Percentiles rank a stretch among this genome's conserved stretches.
phyloP scores from a whole-genome alignment of 345 rosid species.

The Acer campestre region DNA sequence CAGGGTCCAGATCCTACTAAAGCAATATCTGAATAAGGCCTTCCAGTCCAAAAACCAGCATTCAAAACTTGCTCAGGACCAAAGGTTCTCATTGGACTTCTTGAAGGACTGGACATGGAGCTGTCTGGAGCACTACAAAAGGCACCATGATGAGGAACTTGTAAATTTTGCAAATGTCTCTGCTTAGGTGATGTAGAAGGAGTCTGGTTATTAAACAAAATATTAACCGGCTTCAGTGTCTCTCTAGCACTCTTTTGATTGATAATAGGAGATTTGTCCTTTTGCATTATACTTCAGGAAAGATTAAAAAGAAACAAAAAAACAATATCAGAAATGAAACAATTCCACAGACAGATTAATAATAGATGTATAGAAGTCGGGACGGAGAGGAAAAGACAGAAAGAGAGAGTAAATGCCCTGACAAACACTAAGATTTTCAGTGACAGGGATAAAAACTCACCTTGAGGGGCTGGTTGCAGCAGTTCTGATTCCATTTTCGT shows the following conservation, averaged over 20 bases:
- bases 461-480: slow-evolving; percentile 59
- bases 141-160: slow-evolving; percentile 64
- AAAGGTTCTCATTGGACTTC: slow-evolving; percentile 87
- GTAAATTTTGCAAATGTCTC: slow-evolving; percentile 68
- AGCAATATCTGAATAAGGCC: slow-evolving; percentile 71
- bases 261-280: slow-evolving; percentile 50
- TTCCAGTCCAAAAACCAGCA: slow-evolving; percentile 71
- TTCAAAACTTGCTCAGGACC: slow-evolving; percentile 67
- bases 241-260: slow-evolving; percentile 58
- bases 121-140: slow-evolving; percentile 89
- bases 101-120: slow-evolving; percentile 96
- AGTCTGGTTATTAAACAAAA: slow-evolving; percentile 45
- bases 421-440: slow-evolving; percentile 5
- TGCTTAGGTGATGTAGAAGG: slow-evolving; percentile 64
- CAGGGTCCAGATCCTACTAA: slow-evolving; percentile 92
- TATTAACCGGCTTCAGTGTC: slow-evolving; percentile 57
- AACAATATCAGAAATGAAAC: slow-evolving; percentile 24
- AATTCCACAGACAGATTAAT: background rate
- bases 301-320: background rate
- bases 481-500: slow-evolving; percentile 64
- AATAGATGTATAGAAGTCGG: background rate
- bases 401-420: background rate
- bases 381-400: background rate
- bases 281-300: slow-evolving; percentile 45
- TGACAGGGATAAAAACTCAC: slow-evolving; percentile 41